phyloP scores from a whole-genome alignment of 1,284 basidiomycete genomes.

The Leccinum fuscescens region DNA sequence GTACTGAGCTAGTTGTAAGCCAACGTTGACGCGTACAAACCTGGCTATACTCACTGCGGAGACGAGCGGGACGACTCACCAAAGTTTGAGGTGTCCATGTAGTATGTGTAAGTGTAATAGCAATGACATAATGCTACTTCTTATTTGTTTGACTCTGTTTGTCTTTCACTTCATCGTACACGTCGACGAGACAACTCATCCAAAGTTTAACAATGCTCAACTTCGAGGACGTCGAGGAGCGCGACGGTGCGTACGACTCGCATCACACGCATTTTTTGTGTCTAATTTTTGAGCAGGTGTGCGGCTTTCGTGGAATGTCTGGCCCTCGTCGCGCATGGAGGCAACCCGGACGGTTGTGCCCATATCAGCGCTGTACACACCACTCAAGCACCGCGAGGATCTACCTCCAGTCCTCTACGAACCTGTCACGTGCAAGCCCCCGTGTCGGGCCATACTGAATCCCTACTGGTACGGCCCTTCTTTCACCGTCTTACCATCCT shows the following conservation, averaged over 20 bases:
- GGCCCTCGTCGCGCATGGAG: slow-evolving; percentile 97
- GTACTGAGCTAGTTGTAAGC: background rate
- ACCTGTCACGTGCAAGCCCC: slow-evolving; percentile 97
- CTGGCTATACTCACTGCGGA: background rate
- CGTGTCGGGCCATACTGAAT: slow-evolving; percentile 96
- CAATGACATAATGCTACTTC: slow-evolving; percentile 2
- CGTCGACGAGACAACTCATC: slow-evolving; percentile 15
- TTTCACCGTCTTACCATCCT: background rate
- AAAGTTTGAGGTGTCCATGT: background rate
- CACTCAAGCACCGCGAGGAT: slow-evolving; percentile 92
- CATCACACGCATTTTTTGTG: background rate
- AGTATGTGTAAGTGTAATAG: background rate
- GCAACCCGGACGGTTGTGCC: slow-evolving; percentile 97
- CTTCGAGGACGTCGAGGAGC: slow-evolving; percentile 63
- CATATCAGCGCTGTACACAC: slow-evolving; percentile 97
- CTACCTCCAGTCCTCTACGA: slow-evolving; percentile 96
- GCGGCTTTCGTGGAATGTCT: slow-evolving; percentile 96
- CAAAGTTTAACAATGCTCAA: slow-evolving; percentile 38
- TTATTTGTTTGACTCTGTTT: slow-evolving; percentile 27
- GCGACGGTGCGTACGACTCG: slow-evolving; percentile 46
- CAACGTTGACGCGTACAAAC: background rate
- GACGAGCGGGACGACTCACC: background rate
- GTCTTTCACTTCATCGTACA: slow-evolving; percentile 15
- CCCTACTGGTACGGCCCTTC: slow-evolving; percentile 80
- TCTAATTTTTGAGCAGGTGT: slow-evolving; percentile 55